These are phyloP conservation scores for Mycena vulgaris DNA, from an alignment of 768 basidiomycete genomes.

Conservation along the genomic window DNA sequence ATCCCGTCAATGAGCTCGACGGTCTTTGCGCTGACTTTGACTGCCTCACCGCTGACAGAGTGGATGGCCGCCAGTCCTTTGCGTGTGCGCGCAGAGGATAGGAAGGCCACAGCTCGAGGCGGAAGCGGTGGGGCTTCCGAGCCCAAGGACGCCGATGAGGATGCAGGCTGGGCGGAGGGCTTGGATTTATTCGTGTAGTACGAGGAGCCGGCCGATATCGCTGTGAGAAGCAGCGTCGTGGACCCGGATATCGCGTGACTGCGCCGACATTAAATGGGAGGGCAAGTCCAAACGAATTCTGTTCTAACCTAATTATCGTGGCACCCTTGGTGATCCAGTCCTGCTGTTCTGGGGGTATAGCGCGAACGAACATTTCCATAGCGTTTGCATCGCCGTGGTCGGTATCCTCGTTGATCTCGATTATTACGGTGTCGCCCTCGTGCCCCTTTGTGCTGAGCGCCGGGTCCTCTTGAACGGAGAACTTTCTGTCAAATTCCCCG, in stretches of 20 bases:
- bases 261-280: slow-evolving; percentile 4
- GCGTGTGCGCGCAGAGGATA: slow-evolving; percentile 72
- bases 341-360: slow-evolving; percentile 76
- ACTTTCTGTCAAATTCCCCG: slow-evolving; percentile 73
- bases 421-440: slow-evolving; percentile 77
- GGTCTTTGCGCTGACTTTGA: slow-evolving; percentile 76
- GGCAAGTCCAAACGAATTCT: not conserved
- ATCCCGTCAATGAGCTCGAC: slow-evolving; percentile 72
- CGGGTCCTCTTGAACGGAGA: slow-evolving; percentile 73
- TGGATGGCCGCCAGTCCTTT: slow-evolving; percentile 74
- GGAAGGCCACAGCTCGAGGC: slow-evolving; percentile 68
- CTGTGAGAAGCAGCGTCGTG: slow-evolving; percentile 73
- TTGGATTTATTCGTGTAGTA: slow-evolving; percentile 73
- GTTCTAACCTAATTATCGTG: slow-evolving; percentile 71
- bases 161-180: slow-evolving; percentile 62
- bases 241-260: slow-evolving; percentile 80
- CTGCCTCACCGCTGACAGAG: slow-evolving; percentile 75
- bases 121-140: slow-evolving; percentile 49
- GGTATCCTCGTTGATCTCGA: slow-evolving; percentile 73
- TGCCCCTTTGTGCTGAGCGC: slow-evolving; percentile 63
- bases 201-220: slow-evolving; percentile 73
- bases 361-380: slow-evolving; percentile 70
- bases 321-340: slow-evolving; percentile 80
- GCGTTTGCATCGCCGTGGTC: slow-evolving; percentile 57
- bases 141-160: slow-evolving; percentile 38